Base-by-base conservation (phyloP, 2,329 filamentous ascomycete species). In the Niveomyces coronatus region DNA sequence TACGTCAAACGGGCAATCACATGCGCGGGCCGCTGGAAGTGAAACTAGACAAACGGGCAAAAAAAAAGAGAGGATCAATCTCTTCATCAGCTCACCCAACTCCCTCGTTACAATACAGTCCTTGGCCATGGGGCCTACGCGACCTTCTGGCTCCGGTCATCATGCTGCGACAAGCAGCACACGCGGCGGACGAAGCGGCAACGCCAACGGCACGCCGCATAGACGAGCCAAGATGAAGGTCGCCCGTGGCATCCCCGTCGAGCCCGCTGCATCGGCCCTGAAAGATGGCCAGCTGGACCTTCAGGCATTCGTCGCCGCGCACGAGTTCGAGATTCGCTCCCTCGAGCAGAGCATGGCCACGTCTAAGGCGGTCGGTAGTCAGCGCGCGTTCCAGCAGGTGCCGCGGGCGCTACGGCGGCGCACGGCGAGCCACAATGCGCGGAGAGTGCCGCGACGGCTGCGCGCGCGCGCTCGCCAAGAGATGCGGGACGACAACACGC, bases 351-450 rank as follows among this genome's bases (percentile, higher is more conserved):
- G 84, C 43, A 91, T 96, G 72, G 70, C 73, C 39, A 77, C 74
- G 24, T 82, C 85, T 32, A 88, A 83, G 56, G 61, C 62, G 5
- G 63, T 65, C 27, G 63, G 67, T 38, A 65, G 74, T 30, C 79
- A 76, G 41, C 74, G 89, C 36, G 88, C 89, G 11, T 96, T 96
- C 53, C 91, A 98, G 58, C 76, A 85, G 49, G 83, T 98, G 5
- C 91, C 91, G 2, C 76, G 86, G 48, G 79, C 81, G 35, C 64
- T 98, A 71, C 71, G 91, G 47, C 71, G 91, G 46, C 73, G 91
- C 49, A 94, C 89, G 0, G 91, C 89, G 15, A 94, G 87, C 57
- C 91, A 98, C 62, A 95, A 98, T 70, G 83, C 84, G 24, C 94
- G 89, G 62, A 76, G 82, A 45, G 81, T 98, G 13, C 91, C 91